Evolutionary conservation across 129 eudicot species (phyloP), one percentile per base, ranked within the genome.

Genomic region (Deinandra increscens): DNA sequence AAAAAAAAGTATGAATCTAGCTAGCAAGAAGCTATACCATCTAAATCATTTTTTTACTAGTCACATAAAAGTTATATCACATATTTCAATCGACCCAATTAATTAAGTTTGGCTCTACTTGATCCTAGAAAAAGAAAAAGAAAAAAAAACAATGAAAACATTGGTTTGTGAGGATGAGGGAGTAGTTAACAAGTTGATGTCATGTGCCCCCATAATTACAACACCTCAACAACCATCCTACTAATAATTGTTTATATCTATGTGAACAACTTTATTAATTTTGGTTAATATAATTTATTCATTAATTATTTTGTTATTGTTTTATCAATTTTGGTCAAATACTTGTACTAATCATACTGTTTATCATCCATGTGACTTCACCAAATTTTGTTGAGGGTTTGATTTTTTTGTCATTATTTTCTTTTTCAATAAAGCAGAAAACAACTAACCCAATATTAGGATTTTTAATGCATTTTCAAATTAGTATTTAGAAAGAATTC

Each of bases 131-230:
- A n/a, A n/a, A n/a, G n/a, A 45, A 45, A 6, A 67, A 49, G 0
- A 20, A 37, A 9, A 75, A 49, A 6, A 13, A 50, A 69, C 42
- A 15, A 58, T 54, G 26, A 53, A n/a, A n/a, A n/a, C n/a, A 55
- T 60, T 62, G 70, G 64, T 82, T 80, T 87, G 90, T 80, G 70
- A 73, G 76, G 81, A 73, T 73, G 81, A n/a, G n/a, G 48, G 80
- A 72, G 74, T 70, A 73, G 81, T 77, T 73, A 84, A 62, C 78
- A 83, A 77, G 86, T 62, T 70, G 73, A 79, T 73, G 78, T 68
- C 85, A 85, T 85, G 79, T 88, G 79, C 67, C 87, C 78, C 84
- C 81, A 78, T 83, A 81, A 85, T 81, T 65, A 67, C 46, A 75
- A 76, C 83, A 69, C 45, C 75, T 71, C 82, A 72, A 69, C 84